Base-by-base conservation (phyloP, 345 rosid genomes). In the Brassica rapa region DNA sequence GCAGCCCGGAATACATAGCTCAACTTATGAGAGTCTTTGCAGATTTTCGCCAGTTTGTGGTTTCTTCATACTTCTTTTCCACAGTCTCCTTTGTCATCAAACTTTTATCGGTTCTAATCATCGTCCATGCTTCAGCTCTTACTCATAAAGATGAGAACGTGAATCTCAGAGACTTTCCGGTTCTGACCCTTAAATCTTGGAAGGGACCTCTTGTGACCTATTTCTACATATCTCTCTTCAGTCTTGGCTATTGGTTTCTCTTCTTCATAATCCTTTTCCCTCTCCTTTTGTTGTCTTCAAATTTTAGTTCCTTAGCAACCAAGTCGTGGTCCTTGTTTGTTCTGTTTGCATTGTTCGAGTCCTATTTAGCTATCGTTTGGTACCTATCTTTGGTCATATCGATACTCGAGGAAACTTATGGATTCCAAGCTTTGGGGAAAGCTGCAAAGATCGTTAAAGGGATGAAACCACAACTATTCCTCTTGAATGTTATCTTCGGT, bases 361-460 rank as follows among this genome's bases (percentile, higher is more conserved):
- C 53, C 2, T 87, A 84, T 68, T n/a, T 88, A 15, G 68, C 84
- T 30, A 82, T 88, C 1, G 82, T 68, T 19, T 91, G 89, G 97
- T 25, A 23, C 30, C 49, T 87, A 7, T 88, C 90, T n/a, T 1
- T 86, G 35, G 86, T 91, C 23, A 75, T 88, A 56, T 91, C 97
- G 43, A 82, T 84, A 14, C 73, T 88, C 5, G 97, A 88, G 63
- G 83, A 86, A 6, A 85, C 68, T 33, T 70, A 68, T 23, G 93
- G 97, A 43, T 72, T 84, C 10, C 86, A 82, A 80, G 89, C 89
- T 23, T 66, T 91, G 4, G 86, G 86, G 62, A 86, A 88, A 87
- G 96, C 93, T 9, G 84, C 83, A 57, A 57, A 63, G 82, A 75
- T 91, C n/a, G 86, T 75, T 12, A 87, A 85, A 77, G 92, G 85